Conservation (phyloP, 2,329 filamentous ascomycete genomes). For the Beauveria medogensis region DNA sequence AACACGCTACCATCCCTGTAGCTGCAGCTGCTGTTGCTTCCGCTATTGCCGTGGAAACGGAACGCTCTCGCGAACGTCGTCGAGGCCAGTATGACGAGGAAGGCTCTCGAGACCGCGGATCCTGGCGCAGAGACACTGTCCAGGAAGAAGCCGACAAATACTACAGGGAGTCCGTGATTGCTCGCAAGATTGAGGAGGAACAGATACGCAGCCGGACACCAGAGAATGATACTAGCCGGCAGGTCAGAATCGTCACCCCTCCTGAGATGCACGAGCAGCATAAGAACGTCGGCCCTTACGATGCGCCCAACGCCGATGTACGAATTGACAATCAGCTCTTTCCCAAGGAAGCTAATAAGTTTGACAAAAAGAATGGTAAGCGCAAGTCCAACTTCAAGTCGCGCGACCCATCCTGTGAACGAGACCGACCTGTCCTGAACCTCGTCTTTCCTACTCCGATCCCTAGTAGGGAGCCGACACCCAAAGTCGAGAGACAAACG, state of each 20-base stretch:
- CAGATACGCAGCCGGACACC: constrained; percentile 45
- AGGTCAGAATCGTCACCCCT: constrained; percentile 46
- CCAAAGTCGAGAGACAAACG: constrained; percentile 13
- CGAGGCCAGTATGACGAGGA: constrained; percentile 25
- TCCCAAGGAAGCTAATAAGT: constrained; percentile 39
- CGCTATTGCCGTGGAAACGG: constrained; percentile 36
- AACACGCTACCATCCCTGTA: constrained; percentile 40
- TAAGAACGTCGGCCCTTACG: constrained; percentile 41
- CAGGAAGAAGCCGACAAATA: constrained; percentile 50
- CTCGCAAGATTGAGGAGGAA: constrained; percentile 45
- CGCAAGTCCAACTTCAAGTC: constrained; percentile 29
- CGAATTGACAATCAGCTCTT: constrained; percentile 50
- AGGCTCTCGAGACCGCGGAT: constrained; percentile 25
- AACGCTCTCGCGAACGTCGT: constrained; percentile 25
- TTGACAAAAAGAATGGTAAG: constrained; percentile 21
- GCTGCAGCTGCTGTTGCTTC: constrained; percentile 39
- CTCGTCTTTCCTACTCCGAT: constrained; percentile 52
- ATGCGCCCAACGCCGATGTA: constrained; percentile 56
- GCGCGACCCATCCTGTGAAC: constrained; percentile 46
- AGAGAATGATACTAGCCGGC: constrained; percentile 28
- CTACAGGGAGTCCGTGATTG: constrained; percentile 48
- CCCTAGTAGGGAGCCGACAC: constrained; percentile 23
- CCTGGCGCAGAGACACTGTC: constrained; percentile 33
- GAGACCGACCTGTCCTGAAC: constrained; percentile 51
- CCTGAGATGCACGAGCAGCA: constrained; percentile 31